Evolutionary conservation across 768 basidiomycete genomes (phyloP), one percentile per base, ranked within the genome.

Genomic region (Zangia roseola): DNA sequence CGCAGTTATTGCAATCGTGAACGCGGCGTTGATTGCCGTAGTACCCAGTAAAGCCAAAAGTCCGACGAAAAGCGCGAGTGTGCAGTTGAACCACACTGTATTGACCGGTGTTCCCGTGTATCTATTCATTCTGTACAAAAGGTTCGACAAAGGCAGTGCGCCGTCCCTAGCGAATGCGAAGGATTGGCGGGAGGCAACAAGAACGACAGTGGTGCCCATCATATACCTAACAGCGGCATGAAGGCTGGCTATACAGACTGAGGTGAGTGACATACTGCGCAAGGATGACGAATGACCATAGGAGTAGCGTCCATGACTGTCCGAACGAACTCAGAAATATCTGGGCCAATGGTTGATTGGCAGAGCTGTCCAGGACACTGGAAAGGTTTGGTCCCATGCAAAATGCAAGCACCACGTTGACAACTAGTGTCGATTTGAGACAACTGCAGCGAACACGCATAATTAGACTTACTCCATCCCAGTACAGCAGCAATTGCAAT

Each of bases 101-200:
- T 81, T 76, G 13, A 81, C 74, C 1, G 82, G 83, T 16, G 81
- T 79, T 33, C 71, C 65, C 2, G 78, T 82, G 52, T 56, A 69
- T 5, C 51, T 40, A 61, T 83, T 78, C 59, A 85, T 71, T 49
- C 71, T 69, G 57, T 82, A 82, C 21, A 83, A 69, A 44, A 66
- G 71, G 7, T 56, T 54, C 0, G 83, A 83, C 31, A 81, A 67
- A 4, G 83, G 83, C 0, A 85, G 75, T 2, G 78, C 80, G 10
- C 80, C 80, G 50, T 84, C 79, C 17, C 83, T 71, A 8, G 78
- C 67, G 55, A 81, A 80, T 4, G 80, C 80, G 51, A 80, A 80
- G 10, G 71, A 69, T 59, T 80, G 80, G 19, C 80, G 74, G 2
- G 78, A 80, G 20, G 78, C 69, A 1, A 74, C 74, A 9, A 77